phyloP scores from a whole-genome alignment of 108 stramenopile species.

The Stephanodiscus triporus region DNA sequence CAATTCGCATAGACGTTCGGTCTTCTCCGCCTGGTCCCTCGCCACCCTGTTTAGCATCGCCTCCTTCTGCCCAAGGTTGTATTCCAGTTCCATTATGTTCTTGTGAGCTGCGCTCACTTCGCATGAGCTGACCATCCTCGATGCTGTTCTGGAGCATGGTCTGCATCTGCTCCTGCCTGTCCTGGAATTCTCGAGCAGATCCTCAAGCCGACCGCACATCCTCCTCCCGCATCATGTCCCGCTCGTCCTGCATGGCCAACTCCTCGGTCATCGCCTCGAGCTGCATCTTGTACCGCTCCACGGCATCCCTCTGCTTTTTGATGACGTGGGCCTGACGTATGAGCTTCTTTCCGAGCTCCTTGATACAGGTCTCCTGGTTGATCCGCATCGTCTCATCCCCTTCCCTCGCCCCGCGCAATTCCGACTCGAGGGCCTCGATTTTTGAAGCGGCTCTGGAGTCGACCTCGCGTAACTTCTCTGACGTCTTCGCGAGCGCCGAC shows the following conservation, averaged over 20 bases:
- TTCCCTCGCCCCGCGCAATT: slow-evolving; percentile 23
- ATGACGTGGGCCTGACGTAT: slow-evolving; percentile 47
- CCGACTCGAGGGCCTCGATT: too few species aligned
- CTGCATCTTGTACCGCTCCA: slow-evolving; percentile 37
- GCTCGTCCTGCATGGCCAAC: slow-evolving; percentile 53
- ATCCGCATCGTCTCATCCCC: slow-evolving; percentile 13
- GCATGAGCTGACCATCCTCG: slow-evolving; percentile 39
- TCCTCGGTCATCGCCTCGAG: slow-evolving; percentile 32
- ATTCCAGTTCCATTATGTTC: slow-evolving; percentile 32
- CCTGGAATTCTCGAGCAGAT: slow-evolving; percentile 22
- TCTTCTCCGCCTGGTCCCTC: too few species aligned
- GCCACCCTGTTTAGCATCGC: slow-evolving; percentile 24
- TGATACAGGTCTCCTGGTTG: slow-evolving; percentile 34
- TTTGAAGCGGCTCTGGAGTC: slow-evolving; percentile 39
- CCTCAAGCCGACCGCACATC: slow-evolving; percentile 1
- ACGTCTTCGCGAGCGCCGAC: slow-evolving; percentile 20
- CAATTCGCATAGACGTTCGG: slow-evolving; percentile 21
- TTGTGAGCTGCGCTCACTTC: slow-evolving; percentile 25
- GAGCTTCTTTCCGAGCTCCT: too few species aligned
- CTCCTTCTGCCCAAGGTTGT: slow-evolving; percentile 34
- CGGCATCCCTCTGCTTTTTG: slow-evolving; percentile 34
- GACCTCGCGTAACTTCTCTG: slow-evolving; percentile 38
- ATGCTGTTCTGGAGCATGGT: slow-evolving; percentile 27
- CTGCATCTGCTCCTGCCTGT: slow-evolving; percentile 36
- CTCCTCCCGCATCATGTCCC: slow-evolving; percentile 32